phyloP scores from a whole-genome alignment of 2,329 filamentous ascomycete species.

The Coniochaeta prunicola region DNA sequence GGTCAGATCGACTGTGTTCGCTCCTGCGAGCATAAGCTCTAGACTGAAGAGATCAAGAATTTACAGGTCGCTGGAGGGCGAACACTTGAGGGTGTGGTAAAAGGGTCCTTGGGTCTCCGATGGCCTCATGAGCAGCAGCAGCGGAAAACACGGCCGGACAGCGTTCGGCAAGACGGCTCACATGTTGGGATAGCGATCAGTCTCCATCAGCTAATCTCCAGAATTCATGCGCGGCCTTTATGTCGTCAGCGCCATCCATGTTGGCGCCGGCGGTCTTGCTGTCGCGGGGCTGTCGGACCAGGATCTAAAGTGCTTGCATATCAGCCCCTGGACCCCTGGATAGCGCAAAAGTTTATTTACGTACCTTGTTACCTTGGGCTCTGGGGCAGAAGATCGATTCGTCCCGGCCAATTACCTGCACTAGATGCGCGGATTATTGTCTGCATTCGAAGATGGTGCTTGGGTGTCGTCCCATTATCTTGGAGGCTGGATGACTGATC shows the following conservation, averaged over 20 bases:
- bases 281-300: conserved; percentile 3
- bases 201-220: background rate
- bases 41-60: no score
- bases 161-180: background rate
- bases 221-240: background rate
- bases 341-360: background rate
- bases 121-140: no score
- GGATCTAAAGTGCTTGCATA: conserved; percentile 8
- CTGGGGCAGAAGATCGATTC: background rate
- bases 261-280: background rate
- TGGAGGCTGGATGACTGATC: background rate
- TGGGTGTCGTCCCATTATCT: background rate
- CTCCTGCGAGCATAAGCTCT: no score
- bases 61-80: no score
- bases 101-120: no score
- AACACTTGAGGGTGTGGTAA: no score
- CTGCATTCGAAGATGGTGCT: background rate
- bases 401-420: background rate
- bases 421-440: background rate
- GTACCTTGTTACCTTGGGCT: no score
- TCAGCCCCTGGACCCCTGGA: background rate
- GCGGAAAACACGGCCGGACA: background rate
- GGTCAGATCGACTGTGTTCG: no score
- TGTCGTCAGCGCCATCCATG: background rate
- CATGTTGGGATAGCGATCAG: background rate